Percentiles rank a stretch among this genome's conserved stretches.
Evolutionary conservation across 208 protist genomes (phyloP).

Genomic region (Acanthamoeba triangularis): DNA sequence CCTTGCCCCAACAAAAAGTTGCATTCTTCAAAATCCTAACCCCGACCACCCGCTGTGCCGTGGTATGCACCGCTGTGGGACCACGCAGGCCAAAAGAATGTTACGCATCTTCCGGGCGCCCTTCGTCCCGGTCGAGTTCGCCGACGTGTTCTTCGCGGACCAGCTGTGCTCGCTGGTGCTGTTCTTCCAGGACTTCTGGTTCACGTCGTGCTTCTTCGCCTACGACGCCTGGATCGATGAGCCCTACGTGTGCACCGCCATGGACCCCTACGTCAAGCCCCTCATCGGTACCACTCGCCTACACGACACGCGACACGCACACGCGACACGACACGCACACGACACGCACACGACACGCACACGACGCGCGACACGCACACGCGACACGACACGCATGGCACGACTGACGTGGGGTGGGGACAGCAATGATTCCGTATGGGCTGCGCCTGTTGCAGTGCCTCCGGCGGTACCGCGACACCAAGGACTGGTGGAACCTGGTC

Average conservation of each 20-base stretch:
- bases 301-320: no score
- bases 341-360: no score
- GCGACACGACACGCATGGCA: no score
- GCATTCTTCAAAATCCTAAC: no score
- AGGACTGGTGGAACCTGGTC: conserved; percentile 79
- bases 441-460: conserved; percentile 88
- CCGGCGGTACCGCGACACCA: conserved; percentile 83
- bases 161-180: conserved; percentile 82
- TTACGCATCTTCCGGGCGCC: background rate
- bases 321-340: background rate
- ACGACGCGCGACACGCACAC: no score
- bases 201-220: conserved; percentile 84
- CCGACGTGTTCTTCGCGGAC: conserved; percentile 89
- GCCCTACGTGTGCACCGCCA: background rate
- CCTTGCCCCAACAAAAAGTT: no score
- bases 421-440: conserved; percentile 78
- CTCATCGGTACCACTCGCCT: background rate
- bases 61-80: conserved; percentile 68
- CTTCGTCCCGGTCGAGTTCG: background rate
- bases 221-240: conserved; percentile 27
- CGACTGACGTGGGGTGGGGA: background rate
- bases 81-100: conserved; percentile 72
- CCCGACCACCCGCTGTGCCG: background rate
- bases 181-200: conserved; percentile 83
- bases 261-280: conserved; percentile 45